Percentiles rank a stretch among this genome's conserved stretches.
These are phyloP conservation scores for Phytophthora ohioensis DNA, from an alignment of 352 stramenopile genomes.

Conservation along the genomic window DNA sequence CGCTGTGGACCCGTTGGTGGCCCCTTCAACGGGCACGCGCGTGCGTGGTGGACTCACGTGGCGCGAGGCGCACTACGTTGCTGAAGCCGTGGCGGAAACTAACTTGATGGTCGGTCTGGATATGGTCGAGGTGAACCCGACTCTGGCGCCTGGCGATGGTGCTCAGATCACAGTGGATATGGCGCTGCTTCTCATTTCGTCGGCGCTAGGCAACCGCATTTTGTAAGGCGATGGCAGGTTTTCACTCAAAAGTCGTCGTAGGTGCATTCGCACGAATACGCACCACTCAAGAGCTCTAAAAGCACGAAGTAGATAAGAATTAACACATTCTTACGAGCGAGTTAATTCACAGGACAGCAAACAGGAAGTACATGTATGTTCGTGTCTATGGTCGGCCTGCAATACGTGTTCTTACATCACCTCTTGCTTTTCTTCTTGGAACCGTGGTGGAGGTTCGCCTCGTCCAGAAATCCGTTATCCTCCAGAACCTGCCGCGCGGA, in stretches of 20 bases:
- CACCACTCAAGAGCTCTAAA: background rate
- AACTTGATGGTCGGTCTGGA: slow-evolving; percentile 91
- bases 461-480: slow-evolving; percentile 65
- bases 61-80: slow-evolving; percentile 97
- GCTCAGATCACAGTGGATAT: slow-evolving; percentile 95
- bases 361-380: too few species aligned
- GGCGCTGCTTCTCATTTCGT: slow-evolving; percentile 93
- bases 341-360: too few species aligned
- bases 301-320: slow-evolving; percentile 3
- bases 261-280: background rate
- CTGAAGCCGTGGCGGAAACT: slow-evolving; percentile 93
- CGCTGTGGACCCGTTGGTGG: slow-evolving; percentile 95
- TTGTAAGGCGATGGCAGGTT: slow-evolving; percentile 52
- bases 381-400: slow-evolving; percentile 1
- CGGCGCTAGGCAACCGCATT: slow-evolving; percentile 93
- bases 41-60: slow-evolving; percentile 97
- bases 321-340: background rate
- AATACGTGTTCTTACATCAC: slow-evolving; percentile 16
- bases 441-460: slow-evolving; percentile 30
- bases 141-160: slow-evolving; percentile 86
- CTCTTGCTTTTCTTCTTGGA: slow-evolving; percentile 67
- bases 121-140: slow-evolving; percentile 97
- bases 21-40: slow-evolving; percentile 95
- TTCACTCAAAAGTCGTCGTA: background rate
- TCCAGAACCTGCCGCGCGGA: slow-evolving; percentile 79